Evolutionary conservation across 352 stramenopile genomes (phyloP), one percentile per base, ranked within the genome.

Genomic region (Phytophthora tubulina): DNA sequence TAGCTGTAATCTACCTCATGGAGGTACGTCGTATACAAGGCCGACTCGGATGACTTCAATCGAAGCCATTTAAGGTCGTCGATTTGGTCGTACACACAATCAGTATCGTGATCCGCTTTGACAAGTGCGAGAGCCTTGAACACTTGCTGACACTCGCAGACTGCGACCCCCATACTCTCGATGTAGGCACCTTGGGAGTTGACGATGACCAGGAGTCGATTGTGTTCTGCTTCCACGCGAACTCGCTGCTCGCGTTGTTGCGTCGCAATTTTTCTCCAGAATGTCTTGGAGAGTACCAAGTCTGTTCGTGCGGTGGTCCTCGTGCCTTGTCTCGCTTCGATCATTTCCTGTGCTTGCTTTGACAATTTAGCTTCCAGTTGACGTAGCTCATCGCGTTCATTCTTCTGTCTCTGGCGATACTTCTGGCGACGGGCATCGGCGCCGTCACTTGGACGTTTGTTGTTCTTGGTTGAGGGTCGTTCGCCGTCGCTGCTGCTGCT

Each of bases 1-100:
- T 67, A 70, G 30, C 38, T 32, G 6, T 35, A 21, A 31, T 70
- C 30, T 10, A 62, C 46, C 7, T 74, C 67, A 6, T 63, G 45
- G 2, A 74, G 42, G 33, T 55, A 70, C 32, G 30, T 44, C 5
- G 42, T 6, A 35, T 66, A 74, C 46, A 27, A 66, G 27, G 4
- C 32, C n/a, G 4, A 4, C 10, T 57, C 62, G 3, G 52, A 60
- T 17, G 52, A 60, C 27, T 60, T 60, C 21, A 60, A 21, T 7
- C 52, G 52, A n/a, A 60, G 52, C 52, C 35, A 50, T 21, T 60
- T 60, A 2, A 31, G 11, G 21, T 60, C 36, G 36, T 60, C 21
- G 6, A 60, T 36, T 11, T 5, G 36, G n/a, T 30, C 11, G 33
- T 32, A 4, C 17, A 32, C 15, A 27, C 4, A 2, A 14, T 9